These are phyloP conservation scores for Ophiostoma himal-ulmi DNA, from an alignment of 2,329 filamentous ascomycete species.

Conservation along the genomic window DNA sequence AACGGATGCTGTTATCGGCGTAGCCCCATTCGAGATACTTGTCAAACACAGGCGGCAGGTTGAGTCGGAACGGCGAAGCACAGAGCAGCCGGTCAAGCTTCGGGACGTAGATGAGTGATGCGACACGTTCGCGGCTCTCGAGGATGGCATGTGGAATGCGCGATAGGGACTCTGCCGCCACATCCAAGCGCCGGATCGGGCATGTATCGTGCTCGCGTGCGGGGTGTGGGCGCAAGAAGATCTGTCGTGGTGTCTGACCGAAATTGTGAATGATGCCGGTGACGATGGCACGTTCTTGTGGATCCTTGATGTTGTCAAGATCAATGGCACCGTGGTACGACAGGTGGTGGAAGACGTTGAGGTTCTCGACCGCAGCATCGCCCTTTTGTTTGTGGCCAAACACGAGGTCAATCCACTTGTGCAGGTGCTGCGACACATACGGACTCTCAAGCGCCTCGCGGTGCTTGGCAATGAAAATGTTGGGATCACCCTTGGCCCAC, in stretches of 20 bases:
- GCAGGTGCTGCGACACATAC: slow-evolving; percentile 81
- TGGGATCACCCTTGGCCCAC: slow-evolving; percentile 94
- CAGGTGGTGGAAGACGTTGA: slow-evolving; percentile 93
- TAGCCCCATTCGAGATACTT: slow-evolving; percentile 96
- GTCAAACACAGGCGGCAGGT: slow-evolving; percentile 80
- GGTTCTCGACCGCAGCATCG: slow-evolving; percentile 80
- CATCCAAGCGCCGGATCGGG: slow-evolving; percentile 67
- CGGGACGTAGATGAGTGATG: slow-evolving; percentile 68
- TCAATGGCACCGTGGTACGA: slow-evolving; percentile 94
- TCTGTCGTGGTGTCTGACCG: slow-evolving; percentile 92
- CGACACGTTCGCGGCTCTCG: slow-evolving; percentile 69
- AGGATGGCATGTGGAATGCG: slow-evolving; percentile 74
- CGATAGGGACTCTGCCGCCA: slow-evolving; percentile 66
- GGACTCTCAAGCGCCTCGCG: slow-evolving; percentile 93
- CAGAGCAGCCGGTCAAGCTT: slow-evolving; percentile 80
- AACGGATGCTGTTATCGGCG: slow-evolving; percentile 84
- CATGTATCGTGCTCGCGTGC: slow-evolving; percentile 63
- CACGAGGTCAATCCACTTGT: slow-evolving; percentile 92
- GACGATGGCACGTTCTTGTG: slow-evolving; percentile 76
- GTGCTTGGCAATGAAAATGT: slow-evolving; percentile 92
- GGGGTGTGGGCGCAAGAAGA: slow-evolving; percentile 78
- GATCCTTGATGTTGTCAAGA: slow-evolving; percentile 83
- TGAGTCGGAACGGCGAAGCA: slow-evolving; percentile 75
- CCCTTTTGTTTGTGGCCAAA: slow-evolving; percentile 93
- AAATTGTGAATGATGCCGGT: slow-evolving; percentile 99